Percentiles rank a stretch among this genome's conserved stretches.
phyloP scores from a whole-genome alignment of 768 basidiomycete species.

The Agaricus subrufescens region DNA sequence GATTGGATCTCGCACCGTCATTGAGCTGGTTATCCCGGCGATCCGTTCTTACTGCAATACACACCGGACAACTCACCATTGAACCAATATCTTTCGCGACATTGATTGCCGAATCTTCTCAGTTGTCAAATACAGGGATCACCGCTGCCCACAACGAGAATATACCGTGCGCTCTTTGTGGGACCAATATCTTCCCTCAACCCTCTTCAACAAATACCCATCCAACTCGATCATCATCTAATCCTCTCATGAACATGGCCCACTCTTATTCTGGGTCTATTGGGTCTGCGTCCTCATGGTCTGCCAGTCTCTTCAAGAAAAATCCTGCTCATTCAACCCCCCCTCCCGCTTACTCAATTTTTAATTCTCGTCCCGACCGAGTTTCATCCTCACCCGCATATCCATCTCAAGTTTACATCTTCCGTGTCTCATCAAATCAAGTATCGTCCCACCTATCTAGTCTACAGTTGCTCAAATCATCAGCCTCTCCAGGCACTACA shows the following conservation, averaged over 20 bases:
- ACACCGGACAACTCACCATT: conserved; percentile 81
- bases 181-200: conserved; percentile 40
- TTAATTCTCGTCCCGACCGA: conserved; percentile 17
- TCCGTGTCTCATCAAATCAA: conserved; percentile 48
- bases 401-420: conserved; percentile 57
- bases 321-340: conserved; percentile 12
- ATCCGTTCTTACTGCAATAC: conserved; percentile 78
- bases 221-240: conserved; percentile 23
- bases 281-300: conserved; percentile 37
- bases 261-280: conserved; percentile 25
- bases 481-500: conserved; percentile 20
- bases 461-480: conserved; percentile 28
- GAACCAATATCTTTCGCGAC: conserved; percentile 72
- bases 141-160: conserved; percentile 42
- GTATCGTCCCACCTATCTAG: conserved; percentile 26
- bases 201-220: conserved; percentile 25
- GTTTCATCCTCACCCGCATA: conserved; percentile 23
- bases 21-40: conserved; percentile 92
- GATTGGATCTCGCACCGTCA: conserved; percentile 91
- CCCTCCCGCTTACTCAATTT: conserved; percentile 29
- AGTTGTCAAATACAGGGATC: conserved; percentile 34
- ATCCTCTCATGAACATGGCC: conserved; percentile 24
- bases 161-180: conserved; percentile 80
- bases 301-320: conserved; percentile 58
- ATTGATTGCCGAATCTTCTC: conserved; percentile 51